Conservation (phyloP, 202 grass and related monocot species). For the Zizania palustris region DNA sequence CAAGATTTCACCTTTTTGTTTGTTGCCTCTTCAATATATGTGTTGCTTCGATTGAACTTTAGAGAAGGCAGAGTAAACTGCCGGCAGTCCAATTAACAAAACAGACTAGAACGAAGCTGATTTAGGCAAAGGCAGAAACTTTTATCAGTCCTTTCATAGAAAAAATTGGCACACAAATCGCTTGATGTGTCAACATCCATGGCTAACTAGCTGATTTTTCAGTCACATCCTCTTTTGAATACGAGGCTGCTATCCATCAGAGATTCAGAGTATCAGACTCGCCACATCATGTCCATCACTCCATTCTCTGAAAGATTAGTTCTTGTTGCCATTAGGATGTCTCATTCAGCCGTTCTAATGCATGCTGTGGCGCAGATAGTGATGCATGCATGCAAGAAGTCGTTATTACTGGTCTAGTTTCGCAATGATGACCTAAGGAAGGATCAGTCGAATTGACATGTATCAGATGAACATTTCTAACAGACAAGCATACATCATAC, state of each 20-base stretch:
- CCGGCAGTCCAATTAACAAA: conserved; percentile 29
- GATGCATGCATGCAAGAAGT: not conserved
- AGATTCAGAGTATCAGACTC: no score
- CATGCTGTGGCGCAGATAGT: not conserved
- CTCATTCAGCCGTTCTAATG: conserved; percentile 8
- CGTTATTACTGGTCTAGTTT: conserved; percentile 2
- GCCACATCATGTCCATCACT: conserved; percentile 20
- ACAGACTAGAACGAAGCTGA: not conserved
- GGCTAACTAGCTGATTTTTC: not conserved
- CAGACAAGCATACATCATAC: conserved; percentile 18
- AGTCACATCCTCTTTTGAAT: not conserved
- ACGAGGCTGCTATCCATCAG: conserved; percentile 34
- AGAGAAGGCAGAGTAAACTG: not conserved
- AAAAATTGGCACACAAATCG: not conserved
- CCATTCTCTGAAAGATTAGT: not conserved
- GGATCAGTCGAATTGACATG: not conserved
- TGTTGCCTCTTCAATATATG: not conserved
- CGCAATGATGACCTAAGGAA: not conserved
- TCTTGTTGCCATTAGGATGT: conserved; percentile 4
- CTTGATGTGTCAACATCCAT: conserved; percentile 30
- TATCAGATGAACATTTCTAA: conserved; percentile 16
- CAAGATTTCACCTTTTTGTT: conserved; percentile 20
- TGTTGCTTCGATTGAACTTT: not conserved
- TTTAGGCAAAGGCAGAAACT: conserved; percentile 23
- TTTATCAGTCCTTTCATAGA: conserved; percentile 29